Evolutionary conservation across 345 rosid genomes (phyloP).

Genomic region (Lepidium africanum): DNA sequence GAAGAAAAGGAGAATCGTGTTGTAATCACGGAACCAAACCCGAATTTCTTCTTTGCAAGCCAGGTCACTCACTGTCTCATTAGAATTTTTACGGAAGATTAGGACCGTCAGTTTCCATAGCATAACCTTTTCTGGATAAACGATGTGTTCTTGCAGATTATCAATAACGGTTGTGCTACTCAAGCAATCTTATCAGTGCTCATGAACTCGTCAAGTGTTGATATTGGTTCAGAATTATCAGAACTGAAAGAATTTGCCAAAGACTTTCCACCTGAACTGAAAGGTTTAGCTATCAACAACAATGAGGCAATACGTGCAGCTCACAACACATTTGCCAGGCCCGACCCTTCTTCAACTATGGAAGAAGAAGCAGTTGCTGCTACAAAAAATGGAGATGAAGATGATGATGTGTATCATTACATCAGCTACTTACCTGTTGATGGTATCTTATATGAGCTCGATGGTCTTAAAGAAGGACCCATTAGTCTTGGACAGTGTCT

Average conservation of each 20-base stretch:
- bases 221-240: slow-evolving; percentile 20
- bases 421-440: slow-evolving; percentile 31
- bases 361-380: slow-evolving; percentile 18
- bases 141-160: slow-evolving; percentile 18
- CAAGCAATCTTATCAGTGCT: slow-evolving; percentile 27
- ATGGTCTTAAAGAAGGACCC: slow-evolving; percentile 34
- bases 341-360: slow-evolving; percentile 11
- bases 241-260: slow-evolving; percentile 28
- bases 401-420: slow-evolving; percentile 30
- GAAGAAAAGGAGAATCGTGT: slow-evolving; percentile 28
- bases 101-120: not conserved
- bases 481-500: slow-evolving; percentile 30
- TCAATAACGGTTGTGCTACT: slow-evolving; percentile 30
- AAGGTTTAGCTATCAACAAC: slow-evolving; percentile 33
- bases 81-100: not conserved
- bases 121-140: not conserved
- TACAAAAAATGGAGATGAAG: slow-evolving; percentile 10
- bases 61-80: slow-evolving; percentile 9
- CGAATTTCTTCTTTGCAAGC: slow-evolving; percentile 30
- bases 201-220: slow-evolving; percentile 26
- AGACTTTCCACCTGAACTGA: slow-evolving; percentile 31
- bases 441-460: slow-evolving; percentile 27
- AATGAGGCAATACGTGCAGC: slow-evolving; percentile 29
- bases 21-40: slow-evolving; percentile 31
- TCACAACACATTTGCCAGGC: slow-evolving; percentile 29